Conservation (phyloP, 1,139 yeast genomes). For the Debaryomycetaceae sp. region DNA sequence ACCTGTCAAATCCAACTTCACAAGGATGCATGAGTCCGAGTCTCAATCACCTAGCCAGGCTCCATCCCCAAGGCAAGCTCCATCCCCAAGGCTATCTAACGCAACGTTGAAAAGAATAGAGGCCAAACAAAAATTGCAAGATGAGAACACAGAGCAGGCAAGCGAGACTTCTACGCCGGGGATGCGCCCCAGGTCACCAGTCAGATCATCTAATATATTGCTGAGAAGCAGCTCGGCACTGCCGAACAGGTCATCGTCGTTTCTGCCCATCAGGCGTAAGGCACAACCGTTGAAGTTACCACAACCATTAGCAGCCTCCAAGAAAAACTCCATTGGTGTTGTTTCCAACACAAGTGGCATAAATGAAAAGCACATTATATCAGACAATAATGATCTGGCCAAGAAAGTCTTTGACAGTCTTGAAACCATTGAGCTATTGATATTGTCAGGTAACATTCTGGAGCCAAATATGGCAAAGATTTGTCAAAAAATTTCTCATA, state of each 20-base stretch:
- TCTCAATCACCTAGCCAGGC: constrained; percentile 1
- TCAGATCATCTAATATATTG: not conserved
- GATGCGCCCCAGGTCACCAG: not conserved
- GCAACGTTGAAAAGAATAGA: constrained; percentile 34
- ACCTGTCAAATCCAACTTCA: constrained; percentile 6
- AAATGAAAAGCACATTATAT: not conserved
- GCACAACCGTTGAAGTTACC: not conserved
- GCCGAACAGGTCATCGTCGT: not conserved
- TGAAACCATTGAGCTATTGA: not conserved
- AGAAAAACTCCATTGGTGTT: not conserved
- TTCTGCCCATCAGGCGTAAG: not conserved
- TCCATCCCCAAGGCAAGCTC: constrained; percentile 7
- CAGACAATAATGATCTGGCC: not conserved
- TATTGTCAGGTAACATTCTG: not conserved
- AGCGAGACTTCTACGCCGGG: not conserved
- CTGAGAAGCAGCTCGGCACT: not conserved
- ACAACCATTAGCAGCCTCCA: not conserved
- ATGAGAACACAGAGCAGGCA: not conserved
- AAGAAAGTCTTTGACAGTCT: not conserved
- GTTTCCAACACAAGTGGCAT: not conserved
- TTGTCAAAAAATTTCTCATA: not conserved
- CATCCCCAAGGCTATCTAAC: constrained; percentile 19
- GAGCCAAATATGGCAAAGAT: not conserved
- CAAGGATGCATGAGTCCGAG: not conserved
- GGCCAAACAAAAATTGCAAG: constrained; percentile 13